phyloP scores from a whole-genome alignment of 331 rosid genomes.

The Rhamnella rubrinervis region DNA sequence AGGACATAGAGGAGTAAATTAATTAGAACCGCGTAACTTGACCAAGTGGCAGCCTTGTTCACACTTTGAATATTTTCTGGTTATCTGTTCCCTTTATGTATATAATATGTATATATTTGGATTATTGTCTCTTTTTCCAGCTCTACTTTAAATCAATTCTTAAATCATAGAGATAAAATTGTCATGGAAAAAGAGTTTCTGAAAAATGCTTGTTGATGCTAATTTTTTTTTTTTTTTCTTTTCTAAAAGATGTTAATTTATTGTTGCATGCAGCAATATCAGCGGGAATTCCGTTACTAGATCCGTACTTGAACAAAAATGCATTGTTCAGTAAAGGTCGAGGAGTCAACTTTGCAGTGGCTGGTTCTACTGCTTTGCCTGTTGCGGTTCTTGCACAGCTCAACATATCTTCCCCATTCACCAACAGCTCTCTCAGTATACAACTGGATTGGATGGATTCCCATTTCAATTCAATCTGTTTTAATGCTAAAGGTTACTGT shows the following conservation, averaged over 20 bases:
- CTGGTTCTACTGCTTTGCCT: conserved; percentile 47
- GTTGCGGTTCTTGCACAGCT: conserved; percentile 30
- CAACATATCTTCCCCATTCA: conserved; percentile 20
- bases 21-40: too few relatives aligned
- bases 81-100: too few relatives aligned
- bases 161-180: too few relatives aligned
- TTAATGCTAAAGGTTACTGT: neutral
- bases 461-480: neutral
- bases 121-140: too few relatives aligned
- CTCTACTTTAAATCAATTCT: too few relatives aligned
- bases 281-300: conserved; percentile 36
- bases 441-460: conserved; percentile 36
- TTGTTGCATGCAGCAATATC: conserved; percentile 36
- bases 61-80: too few relatives aligned
- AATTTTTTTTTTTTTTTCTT: too few relatives aligned
- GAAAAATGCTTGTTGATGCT: neutral
- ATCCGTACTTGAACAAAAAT: conserved; percentile 29
- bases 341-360: conserved; percentile 49
- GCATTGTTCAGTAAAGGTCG: neutral
- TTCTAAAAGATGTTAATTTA: neutral
- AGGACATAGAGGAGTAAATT: too few relatives aligned
- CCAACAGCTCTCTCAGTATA: conserved; percentile 36
- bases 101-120: too few relatives aligned
- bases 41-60: too few relatives aligned
- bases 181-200: neutral